Conservation (phyloP, 129 eudicot genomes). For the Flaveria robusta region DNA sequence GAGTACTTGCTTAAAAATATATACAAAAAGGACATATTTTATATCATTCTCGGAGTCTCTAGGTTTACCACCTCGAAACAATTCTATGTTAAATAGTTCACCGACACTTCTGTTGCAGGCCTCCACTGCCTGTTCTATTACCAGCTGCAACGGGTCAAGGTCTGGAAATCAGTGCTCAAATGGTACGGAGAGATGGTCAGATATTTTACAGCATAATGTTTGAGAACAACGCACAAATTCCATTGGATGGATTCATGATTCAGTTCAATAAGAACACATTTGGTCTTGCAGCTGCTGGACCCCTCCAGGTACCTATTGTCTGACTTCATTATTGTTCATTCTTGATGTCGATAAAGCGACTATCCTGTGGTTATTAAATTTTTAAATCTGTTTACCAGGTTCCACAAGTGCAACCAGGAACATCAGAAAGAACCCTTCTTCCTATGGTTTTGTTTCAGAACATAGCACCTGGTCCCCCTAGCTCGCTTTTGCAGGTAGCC, state of each 20-base stretch:
- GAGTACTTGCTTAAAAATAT: neutral
- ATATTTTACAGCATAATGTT: slow-evolving; percentile 80
- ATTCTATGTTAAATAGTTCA: too few relatives aligned
- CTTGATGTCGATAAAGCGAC: neutral
- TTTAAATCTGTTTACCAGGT: slow-evolving; percentile 45
- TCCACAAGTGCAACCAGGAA: slow-evolving; percentile 81
- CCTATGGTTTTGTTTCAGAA: slow-evolving; percentile 91
- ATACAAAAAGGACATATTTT: too few relatives aligned
- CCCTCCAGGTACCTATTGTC: slow-evolving; percentile 62
- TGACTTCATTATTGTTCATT: neutral
- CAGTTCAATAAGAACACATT: slow-evolving; percentile 96
- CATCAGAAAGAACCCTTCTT: slow-evolving; percentile 71
- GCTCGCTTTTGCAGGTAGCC: slow-evolving; percentile 77
- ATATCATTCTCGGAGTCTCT: neutral
- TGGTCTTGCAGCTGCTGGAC: slow-evolving; percentile 89
- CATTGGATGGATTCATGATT: slow-evolving; percentile 90
- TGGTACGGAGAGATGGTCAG: slow-evolving; percentile 81
- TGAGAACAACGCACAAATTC: slow-evolving; percentile 68
- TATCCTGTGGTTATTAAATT: neutral
- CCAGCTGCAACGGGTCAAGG: slow-evolving; percentile 43
- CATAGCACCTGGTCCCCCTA: slow-evolving; percentile 80
- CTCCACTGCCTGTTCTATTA: slow-evolving; percentile 33
- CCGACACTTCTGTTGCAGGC: slow-evolving; percentile 32
- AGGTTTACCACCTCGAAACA: neutral
- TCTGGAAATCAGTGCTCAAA: slow-evolving; percentile 55